Base-by-base conservation (phyloP, 1,139 yeast species). In the Zhuliangozyma parablackwelliae region DNA sequence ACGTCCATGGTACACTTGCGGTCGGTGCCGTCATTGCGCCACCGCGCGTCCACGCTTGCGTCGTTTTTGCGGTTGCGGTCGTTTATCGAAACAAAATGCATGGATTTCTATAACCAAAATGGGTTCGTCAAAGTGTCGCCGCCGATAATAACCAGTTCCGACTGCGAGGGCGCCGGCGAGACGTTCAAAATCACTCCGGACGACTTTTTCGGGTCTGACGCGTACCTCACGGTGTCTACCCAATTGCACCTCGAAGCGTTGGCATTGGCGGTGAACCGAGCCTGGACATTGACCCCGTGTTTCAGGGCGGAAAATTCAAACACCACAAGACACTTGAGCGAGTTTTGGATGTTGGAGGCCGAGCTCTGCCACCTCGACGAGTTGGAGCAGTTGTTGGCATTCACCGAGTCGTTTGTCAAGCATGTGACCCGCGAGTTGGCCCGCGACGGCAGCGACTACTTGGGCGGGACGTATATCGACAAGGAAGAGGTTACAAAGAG, bases 141-240 rank as follows among this genome's bases (percentile, higher is more conserved):
- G 2, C 98, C 99, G 3, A 53, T 90, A 13, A 63, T 90, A 21
- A 92, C 98, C 0, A 71, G 88, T 8, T 80, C 95, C 2, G 98
- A 94, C 55, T 92, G 98, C 56, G 99, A 94, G 64, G 98, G 98
- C 12, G 97, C 96, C 1, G 97, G 98, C 3, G 97, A 92, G 54
- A 78, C 85, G 43, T 92, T 92, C 46, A 28, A 34, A 7, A 36
- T 36, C 5, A 3, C 24, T 5, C n/a, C 2, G n/a, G 16, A 11
- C 6, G 58, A 58, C 11, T 89, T 88, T 54, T 87, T 87, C 51
- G 90, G 86, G 0, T 67, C 70, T 39, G 67, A 72, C 2, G 75
- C 92, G 0, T 86, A 75, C 48, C 64, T 94, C 43, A 85, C 97
- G 0, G 99, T 94, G 0, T 88, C 97, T 0, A 80, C 96, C 0